These are phyloP conservation scores for Botryotinia narcissicola DNA, from an alignment of 2,329 filamentous ascomycete species.

Conservation along the genomic window DNA sequence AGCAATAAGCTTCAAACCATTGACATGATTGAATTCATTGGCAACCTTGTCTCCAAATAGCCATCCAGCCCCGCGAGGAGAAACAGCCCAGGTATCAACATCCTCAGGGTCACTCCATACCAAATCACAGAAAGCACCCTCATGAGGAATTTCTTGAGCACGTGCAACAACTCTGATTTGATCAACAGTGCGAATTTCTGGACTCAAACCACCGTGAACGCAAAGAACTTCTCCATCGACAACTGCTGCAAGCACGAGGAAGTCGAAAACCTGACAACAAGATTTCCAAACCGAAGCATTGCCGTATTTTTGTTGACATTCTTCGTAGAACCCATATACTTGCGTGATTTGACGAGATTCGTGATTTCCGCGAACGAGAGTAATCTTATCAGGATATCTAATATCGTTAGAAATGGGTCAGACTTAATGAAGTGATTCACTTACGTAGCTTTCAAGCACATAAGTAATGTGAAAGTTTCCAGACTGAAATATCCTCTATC, in stretches of 20 bases:
- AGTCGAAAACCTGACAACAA: constrained; percentile 76
- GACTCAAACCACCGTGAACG: constrained; percentile 69
- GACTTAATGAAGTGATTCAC: constrained; percentile 28
- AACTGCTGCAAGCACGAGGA: constrained; percentile 69
- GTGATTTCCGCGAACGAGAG: constrained; percentile 71
- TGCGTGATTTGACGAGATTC: constrained; percentile 76
- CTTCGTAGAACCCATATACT: constrained; percentile 77
- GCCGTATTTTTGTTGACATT: constrained; percentile 74
- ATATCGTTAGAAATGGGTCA: constrained; percentile 23
- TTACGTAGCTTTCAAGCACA: constrained; percentile 71
- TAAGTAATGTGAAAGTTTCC: constrained; percentile 69
- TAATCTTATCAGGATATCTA: constrained; percentile 70
- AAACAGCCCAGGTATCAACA: constrained; percentile 68
- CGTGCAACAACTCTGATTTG: constrained; percentile 72
- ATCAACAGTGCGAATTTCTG: constrained; percentile 71
- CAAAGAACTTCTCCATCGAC: constrained; percentile 74
- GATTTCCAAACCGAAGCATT: constrained; percentile 78
- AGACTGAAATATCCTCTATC: constrained; percentile 73
- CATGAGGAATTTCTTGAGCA: constrained; percentile 74
- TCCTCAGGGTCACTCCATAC: constrained; percentile 75
- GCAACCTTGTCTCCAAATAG: constrained; percentile 61
- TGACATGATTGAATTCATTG: constrained; percentile 75
- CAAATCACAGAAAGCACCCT: constrained; percentile 73
- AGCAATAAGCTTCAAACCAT: constrained; percentile 68
- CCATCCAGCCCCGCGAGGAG: constrained; percentile 63